Base-by-base conservation (phyloP, 441 rosid genomes). In the Pelargonium cotyledonis region DNA sequence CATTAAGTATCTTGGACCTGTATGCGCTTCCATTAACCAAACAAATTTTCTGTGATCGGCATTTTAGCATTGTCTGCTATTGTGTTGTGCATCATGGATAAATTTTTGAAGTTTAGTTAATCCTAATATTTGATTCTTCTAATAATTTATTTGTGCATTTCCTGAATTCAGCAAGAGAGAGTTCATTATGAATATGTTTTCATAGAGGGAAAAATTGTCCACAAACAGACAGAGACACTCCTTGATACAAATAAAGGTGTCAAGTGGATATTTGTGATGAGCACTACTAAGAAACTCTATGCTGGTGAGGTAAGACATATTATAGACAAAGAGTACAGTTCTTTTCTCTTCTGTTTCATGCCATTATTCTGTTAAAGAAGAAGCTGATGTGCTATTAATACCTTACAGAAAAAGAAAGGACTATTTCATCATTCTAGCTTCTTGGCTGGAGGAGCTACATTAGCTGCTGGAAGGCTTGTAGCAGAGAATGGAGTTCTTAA, bases 91-190 rank as follows among this genome's bases (percentile, higher is more conserved):
- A 15, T 63, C 2, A 64, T 18, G 62, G 43, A 19, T 41, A 65
- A 70, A 43, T 26, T 61, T n/a, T 65, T 47, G 64, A 14, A 31
- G 72, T 47, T 29, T 15, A 18, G 70, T 63, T 51, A 70, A 7
- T 69, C 15, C 68, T 75, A 15, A 64, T 62, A 44, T 43, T n/a
- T 16, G 10, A 21, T n/a, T 21, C 1, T 40, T 5, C 12, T 62
- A 61, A 10, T 23, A 51, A 15, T 51, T 5, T 51, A n/a, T 51
- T 18, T n/a, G 58, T 51, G 58, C n/a, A 51, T 51, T 51, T 19
- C n/a, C n/a, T n/a, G n/a, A n/a, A n/a, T n/a, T n/a, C 84, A 93
- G 97, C 91, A 89, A 88, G 97, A 93, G 84, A 86, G 98, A 82
- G 86, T 83, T 75, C 72, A 86, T 67, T 91, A 83, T 40, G 95